Base-by-base conservation (phyloP, 2,329 filamentous ascomycete genomes). In the Nigrospora osmanthi region DNA sequence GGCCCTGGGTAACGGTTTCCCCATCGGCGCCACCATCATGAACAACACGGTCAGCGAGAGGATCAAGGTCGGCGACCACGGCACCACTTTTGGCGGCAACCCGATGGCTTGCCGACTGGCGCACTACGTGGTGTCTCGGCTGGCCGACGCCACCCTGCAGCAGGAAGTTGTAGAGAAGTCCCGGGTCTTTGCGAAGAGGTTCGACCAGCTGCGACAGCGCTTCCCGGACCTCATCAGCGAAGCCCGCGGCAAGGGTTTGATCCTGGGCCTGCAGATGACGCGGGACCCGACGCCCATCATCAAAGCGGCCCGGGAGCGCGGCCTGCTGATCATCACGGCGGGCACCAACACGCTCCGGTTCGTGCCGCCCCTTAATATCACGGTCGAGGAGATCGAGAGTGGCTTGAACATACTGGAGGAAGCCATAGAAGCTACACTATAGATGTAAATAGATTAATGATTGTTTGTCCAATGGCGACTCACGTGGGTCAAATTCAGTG, bases 1-100 rank as follows among this genome's bases (percentile, higher is more conserved):
- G 71, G 93, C 93, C 1, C 81, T 98, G 2, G 93, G 93, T 14
- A 98, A 98, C 59, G 93, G 93, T 6, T 91, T 96, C 65, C 93
- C 93, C 40, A 90, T 98, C 53, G 93, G 89, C 42, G 93, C 93
- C 7, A 87, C 85, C 5, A 78, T 80, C 43, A 73, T 77, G 33
- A 76, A 70, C 52, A 58, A 58, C 45, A 70, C 74, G 19, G 87
- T 94, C 2, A 82, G 80, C 28, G 76, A 83, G 43, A 81, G 83
- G 57, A 78, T 80, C 55, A 69, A 72, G 54, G 63, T 76, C 31
- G 88, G 90, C 47, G 90, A 96, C 63, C 90, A 96, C 66, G 90
- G 90, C 41, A 96, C 90, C 14, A 96, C 90, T 0, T 96, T 95
- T 57, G 90, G 90, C 45, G 90, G 90, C 35, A 96, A 95, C 69